These are phyloP conservation scores for Fusarium kyushuense DNA, from an alignment of 2,329 filamentous ascomycete species.

Conservation along the genomic window DNA sequence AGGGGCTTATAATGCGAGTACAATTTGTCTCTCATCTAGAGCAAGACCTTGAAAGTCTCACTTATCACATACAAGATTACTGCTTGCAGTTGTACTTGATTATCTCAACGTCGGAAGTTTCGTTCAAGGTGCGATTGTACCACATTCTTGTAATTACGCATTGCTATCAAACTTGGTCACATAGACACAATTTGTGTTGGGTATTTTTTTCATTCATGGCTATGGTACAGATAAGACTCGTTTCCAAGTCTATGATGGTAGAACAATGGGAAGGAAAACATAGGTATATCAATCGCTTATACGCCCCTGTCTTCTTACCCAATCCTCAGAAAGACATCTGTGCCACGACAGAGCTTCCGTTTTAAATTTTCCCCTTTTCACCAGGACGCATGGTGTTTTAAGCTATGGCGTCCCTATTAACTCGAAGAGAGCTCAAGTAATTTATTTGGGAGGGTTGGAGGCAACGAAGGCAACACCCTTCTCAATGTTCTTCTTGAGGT, in stretches of 20 bases:
- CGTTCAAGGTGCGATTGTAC: neutral
- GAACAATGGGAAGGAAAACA: slow-evolving; percentile 45
- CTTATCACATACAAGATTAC: no score
- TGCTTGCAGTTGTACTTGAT: neutral
- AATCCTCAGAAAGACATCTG: slow-evolving; percentile 30
- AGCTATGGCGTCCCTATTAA: slow-evolving; percentile 7
- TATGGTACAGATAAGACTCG: slow-evolving; percentile 55
- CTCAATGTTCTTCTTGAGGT: slow-evolving; percentile 94
- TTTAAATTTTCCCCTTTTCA: slow-evolving; percentile 37
- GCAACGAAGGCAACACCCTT: slow-evolving; percentile 80
- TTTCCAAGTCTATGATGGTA: slow-evolving; percentile 51
- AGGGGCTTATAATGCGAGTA: neutral
- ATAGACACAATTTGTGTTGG: slow-evolving; percentile 11
- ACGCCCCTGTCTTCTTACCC: slow-evolving; percentile 30
- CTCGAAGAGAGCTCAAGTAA: slow-evolving; percentile 18
- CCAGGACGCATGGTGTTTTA: slow-evolving; percentile 13
- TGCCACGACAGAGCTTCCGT: slow-evolving; percentile 29
- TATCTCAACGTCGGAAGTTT: neutral
- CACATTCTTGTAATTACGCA: neutral
- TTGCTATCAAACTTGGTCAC: neutral
- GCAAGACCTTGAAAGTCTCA: neutral
- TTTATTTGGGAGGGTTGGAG: slow-evolving; percentile 71
- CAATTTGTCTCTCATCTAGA: neutral
- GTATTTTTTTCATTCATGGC: slow-evolving; percentile 46
- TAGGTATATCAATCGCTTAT: slow-evolving; percentile 44